Percentiles rank a stretch among this genome's conserved stretches.
phyloP scores from a whole-genome alignment of 225 moss, liverwort and hornwort genomes.

The Rhytidiadelphus loreus region DNA sequence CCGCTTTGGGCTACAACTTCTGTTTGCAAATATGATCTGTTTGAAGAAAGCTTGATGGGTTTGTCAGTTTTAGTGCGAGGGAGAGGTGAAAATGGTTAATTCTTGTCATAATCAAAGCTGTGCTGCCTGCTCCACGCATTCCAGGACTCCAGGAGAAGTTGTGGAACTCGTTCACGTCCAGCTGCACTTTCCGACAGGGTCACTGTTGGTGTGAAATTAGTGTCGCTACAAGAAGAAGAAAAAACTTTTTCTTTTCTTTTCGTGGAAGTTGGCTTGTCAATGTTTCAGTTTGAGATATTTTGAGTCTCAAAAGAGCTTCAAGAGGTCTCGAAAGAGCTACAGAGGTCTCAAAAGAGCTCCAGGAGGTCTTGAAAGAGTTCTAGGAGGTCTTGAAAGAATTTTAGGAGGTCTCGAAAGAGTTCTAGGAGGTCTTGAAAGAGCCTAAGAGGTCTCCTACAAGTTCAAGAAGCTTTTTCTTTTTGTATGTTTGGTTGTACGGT shows the following conservation, averaged over 20 bases:
- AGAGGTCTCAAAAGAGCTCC: background rate
- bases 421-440: background rate
- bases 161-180: background rate
- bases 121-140: background rate
- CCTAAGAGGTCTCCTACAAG: no score
- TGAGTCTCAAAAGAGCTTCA: background rate
- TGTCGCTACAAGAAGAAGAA: background rate
- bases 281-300: background rate
- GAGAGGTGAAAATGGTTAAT: background rate
- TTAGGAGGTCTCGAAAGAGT: background rate
- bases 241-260: background rate
- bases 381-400: no score
- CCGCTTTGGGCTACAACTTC: background rate
- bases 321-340: background rate
- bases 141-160: background rate
- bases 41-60: background rate
- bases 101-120: background rate
- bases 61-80: background rate
- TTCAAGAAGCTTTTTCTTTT: background rate
- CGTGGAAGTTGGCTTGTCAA: background rate
- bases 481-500: background rate
- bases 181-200: background rate
- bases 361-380: background rate
- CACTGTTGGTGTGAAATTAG: background rate
- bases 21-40: background rate